These are phyloP conservation scores for Trichophyton mentagrophytes DNA, from an alignment of 2,329 filamentous ascomycete genomes.

Conservation along the genomic window DNA sequence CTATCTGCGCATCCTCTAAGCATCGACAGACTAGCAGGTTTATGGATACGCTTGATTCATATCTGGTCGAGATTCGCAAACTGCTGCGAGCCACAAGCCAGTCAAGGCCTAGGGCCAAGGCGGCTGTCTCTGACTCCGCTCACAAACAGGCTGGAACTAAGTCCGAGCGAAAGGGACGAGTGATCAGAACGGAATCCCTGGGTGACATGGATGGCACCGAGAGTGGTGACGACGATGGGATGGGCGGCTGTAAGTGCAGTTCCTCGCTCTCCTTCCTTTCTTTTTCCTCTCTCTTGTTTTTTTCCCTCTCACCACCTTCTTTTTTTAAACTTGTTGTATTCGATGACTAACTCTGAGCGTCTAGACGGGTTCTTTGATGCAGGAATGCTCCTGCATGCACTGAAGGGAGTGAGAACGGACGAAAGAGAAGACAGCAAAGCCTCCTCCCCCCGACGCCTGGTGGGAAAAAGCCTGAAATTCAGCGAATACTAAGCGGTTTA, in stretches of 20 bases:
- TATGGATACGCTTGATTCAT: slow-evolving; percentile 77
- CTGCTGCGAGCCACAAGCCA: slow-evolving; percentile 59
- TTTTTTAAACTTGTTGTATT: slow-evolving; percentile 6
- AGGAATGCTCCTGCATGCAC: slow-evolving; percentile 79
- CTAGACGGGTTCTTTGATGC: slow-evolving; percentile 95
- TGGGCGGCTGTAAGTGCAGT: slow-evolving; percentile 73
- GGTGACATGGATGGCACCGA: slow-evolving; percentile 36
- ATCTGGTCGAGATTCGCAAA: slow-evolving; percentile 79
- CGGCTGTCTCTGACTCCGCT: slow-evolving; percentile 41
- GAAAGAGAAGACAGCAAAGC: slow-evolving; percentile 28
- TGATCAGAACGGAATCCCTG: slow-evolving; percentile 47
- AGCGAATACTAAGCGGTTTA: slow-evolving; percentile 30
- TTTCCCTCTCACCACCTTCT: neutral
- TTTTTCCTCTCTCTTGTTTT: neutral
- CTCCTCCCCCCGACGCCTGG: slow-evolving; percentile 26
- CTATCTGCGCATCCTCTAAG: slow-evolving; percentile 84
- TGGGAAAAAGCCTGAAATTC: slow-evolving; percentile 38
- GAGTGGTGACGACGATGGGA: slow-evolving; percentile 66
- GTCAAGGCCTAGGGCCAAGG: slow-evolving; percentile 30
- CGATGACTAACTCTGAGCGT: slow-evolving; percentile 8
- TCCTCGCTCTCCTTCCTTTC: slow-evolving; percentile 7
- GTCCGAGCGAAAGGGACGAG: slow-evolving; percentile 41
- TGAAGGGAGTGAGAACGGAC: slow-evolving; percentile 47
- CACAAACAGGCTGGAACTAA: slow-evolving; percentile 44
- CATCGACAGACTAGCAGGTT: slow-evolving; percentile 87